Conservation (phyloP, 805 yeast genomes). For the Starmerella vaccinii region DNA sequence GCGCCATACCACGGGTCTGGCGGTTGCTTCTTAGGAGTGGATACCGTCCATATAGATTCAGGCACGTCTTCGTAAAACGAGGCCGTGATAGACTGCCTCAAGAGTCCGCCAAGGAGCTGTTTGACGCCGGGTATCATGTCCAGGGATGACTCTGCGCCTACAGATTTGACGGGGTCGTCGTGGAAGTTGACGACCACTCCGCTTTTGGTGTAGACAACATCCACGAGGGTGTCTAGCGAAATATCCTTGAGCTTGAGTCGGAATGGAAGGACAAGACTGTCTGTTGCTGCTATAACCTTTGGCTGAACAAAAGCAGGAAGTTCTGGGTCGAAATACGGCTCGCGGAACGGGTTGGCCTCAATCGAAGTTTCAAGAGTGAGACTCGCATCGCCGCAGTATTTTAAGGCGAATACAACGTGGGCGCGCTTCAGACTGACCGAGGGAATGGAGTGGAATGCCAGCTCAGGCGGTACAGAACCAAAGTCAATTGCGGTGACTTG, state of each 20-base stretch:
- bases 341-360: conserved; percentile 57
- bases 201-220: conserved; percentile 27
- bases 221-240: conserved; percentile 28
- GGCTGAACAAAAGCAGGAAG: conserved; percentile 26
- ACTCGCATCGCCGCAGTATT: conserved; percentile 64
- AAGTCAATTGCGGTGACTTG: conserved; percentile 57
- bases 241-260: conserved; percentile 23
- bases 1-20: conserved; percentile 26
- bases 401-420: conserved; percentile 53
- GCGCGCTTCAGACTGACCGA: conserved; percentile 50
- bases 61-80: conserved; percentile 32
- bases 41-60: conserved; percentile 27
- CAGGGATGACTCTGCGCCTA: conserved; percentile 27
- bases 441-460: conserved; percentile 52
- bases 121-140: conserved; percentile 29
- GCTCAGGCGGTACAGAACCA: conserved; percentile 63
- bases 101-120: conserved; percentile 21
- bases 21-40: conserved; percentile 18
- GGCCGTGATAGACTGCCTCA: conserved; percentile 25
- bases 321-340: conserved; percentile 31
- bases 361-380: conserved; percentile 62
- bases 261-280: conserved; percentile 28
- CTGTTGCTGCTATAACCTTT: conserved; percentile 22
- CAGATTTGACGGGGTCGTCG: conserved; percentile 27
- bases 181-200: conserved; percentile 29